Conservation (phyloP, 148 eudicot species). For the Diospyros kaki region DNA sequence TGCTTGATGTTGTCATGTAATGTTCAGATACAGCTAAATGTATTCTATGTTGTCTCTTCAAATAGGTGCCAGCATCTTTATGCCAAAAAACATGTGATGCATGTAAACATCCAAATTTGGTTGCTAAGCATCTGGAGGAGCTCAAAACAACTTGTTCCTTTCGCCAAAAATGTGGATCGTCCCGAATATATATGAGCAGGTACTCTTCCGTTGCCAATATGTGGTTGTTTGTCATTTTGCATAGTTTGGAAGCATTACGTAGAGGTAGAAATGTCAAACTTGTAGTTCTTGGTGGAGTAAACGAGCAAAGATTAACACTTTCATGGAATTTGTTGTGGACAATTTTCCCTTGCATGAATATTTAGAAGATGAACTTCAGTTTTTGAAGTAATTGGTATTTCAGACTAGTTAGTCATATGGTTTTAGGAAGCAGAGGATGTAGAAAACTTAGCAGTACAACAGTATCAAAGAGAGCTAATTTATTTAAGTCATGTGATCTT, state of each 20-base stretch:
- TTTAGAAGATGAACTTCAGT: neutral
- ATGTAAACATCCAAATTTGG: slow-evolving; percentile 73
- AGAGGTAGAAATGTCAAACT: neutral
- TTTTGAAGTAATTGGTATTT: neutral
- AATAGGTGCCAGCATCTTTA: slow-evolving; percentile 59
- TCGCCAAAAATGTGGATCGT: slow-evolving; percentile 38
- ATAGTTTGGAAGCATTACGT: too few relatives aligned
- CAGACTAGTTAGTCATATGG: neutral
- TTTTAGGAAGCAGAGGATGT: neutral
- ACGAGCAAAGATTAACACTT: neutral
- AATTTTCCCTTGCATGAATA: neutral
- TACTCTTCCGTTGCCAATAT: slow-evolving; percentile 14
- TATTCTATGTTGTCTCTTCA: slow-evolving; percentile 10
- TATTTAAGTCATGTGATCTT: neutral
- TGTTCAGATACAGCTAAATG: neutral
- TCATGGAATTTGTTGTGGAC: neutral
- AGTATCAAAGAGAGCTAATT: neutral
- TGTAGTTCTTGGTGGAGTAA: neutral
- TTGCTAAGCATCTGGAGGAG: slow-evolving; percentile 64
- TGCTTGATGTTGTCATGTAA: slow-evolving; percentile 4
- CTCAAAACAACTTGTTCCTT: slow-evolving; percentile 37
- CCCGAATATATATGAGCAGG: slow-evolving; percentile 66
- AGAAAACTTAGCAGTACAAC: neutral
- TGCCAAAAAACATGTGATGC: slow-evolving; percentile 80
- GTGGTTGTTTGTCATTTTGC: neutral